A percentile compares a stretch with the other conserved stretches of the same genome.
Conservation (phyloP, 2,329 filamentous ascomycete species). For the Periconia digitata region DNA sequence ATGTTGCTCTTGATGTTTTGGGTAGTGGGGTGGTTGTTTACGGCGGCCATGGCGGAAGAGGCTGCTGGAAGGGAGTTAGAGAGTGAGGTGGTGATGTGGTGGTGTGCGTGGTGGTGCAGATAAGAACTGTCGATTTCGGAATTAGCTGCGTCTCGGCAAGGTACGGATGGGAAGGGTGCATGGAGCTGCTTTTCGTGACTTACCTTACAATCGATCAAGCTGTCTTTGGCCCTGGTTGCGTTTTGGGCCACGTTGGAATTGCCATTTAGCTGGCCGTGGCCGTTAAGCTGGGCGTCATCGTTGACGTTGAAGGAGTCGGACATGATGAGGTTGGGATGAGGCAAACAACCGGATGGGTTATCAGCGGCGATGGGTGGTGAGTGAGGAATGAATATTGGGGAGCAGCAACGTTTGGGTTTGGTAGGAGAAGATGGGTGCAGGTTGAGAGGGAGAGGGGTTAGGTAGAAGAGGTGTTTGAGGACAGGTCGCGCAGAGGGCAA, state of each 20-base stretch:
- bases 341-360: neutral
- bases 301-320: conserved; percentile 4
- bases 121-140: conserved; percentile 37
- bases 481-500: conserved; percentile 6
- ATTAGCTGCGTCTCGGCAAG: conserved; percentile 41
- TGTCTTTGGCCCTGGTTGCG: conserved; percentile 39
- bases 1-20: conserved; percentile 49
- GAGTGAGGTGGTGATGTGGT: conserved; percentile 15
- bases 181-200: conserved; percentile 24
- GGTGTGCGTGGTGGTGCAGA: conserved; percentile 39
- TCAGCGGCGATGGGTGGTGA: neutral
- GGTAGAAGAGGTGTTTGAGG: neutral
- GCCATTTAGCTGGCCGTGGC: conserved; percentile 6
- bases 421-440: neutral
- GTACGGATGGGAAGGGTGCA: conserved; percentile 16
- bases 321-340: conserved; percentile 2
- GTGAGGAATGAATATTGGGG: too few relatives aligned
- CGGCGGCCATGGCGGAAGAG: conserved; percentile 50
- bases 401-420: neutral
- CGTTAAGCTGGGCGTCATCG: neutral
- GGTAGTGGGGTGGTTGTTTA: conserved; percentile 53
- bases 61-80: conserved; percentile 48
- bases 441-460: neutral
- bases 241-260: conserved; percentile 25
- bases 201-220: conserved; percentile 49